Percentiles rank a stretch among this genome's conserved stretches.
These are phyloP conservation scores for Favolaschia claudopus DNA, from an alignment of 768 basidiomycete species.

Conservation along the genomic window DNA sequence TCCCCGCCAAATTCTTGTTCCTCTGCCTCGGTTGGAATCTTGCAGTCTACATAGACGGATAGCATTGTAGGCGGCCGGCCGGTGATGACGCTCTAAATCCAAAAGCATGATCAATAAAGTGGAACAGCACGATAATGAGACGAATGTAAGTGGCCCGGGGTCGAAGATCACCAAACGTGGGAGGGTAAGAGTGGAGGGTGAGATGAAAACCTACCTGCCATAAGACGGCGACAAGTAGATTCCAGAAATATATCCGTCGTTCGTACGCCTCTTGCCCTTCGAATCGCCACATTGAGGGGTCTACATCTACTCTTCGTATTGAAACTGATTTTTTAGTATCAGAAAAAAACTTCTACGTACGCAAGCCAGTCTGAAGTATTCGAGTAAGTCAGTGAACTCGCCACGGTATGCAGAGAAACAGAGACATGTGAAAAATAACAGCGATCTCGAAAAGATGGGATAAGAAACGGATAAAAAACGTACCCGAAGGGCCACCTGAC, in stretches of 20 bases:
- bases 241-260: slow-evolving; percentile 64
- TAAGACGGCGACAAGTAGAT: slow-evolving; percentile 52
- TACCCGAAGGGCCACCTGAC: slow-evolving; percentile 57
- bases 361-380: slow-evolving; percentile 49
- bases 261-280: slow-evolving; percentile 59
- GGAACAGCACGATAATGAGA: not conserved
- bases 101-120: slow-evolving; percentile 9
- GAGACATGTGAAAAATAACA: no score
- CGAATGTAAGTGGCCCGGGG: not conserved
- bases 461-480: slow-evolving; percentile 21
- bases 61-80: slow-evolving; percentile 57
- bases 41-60: slow-evolving; percentile 53
- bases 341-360: slow-evolving; percentile 35
- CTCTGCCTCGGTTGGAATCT: slow-evolving; percentile 53
- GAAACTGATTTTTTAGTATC: not conserved
- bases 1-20: slow-evolving; percentile 52
- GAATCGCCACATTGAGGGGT: slow-evolving; percentile 60
- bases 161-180: no score
- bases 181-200: no score
- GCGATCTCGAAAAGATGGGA: not conserved
- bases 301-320: slow-evolving; percentile 45
- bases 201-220: slow-evolving; percentile 62
- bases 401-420: no score
- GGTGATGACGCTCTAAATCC: slow-evolving; percentile 50
- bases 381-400: no score